Base-by-base conservation (phyloP, 768 basidiomycete genomes). In the Agaricus bisporus region DNA sequence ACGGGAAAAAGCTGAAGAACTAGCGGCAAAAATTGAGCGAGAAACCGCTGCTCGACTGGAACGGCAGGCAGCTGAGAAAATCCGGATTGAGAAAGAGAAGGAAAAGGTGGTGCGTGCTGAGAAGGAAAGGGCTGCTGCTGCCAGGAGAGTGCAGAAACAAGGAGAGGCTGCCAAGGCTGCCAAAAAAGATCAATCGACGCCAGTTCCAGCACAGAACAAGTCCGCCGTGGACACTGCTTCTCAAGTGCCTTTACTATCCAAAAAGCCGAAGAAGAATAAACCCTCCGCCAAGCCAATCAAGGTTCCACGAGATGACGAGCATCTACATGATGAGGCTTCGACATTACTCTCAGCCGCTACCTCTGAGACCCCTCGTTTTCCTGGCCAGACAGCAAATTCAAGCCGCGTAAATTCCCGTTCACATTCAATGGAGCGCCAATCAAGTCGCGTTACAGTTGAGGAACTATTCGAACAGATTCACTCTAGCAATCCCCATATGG, bases 231-330 rank as follows among this genome's bases (percentile, higher is more conserved):
- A 88, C 83, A 67, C 83, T 86, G 68, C 85, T 87, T 5, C 53
- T 3, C 89, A 90, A 61, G 82, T 81, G 10, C 88, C 89, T 15
- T 78, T 91, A 32, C 71, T 89, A 38, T 90, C 89, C 20, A 90
- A 85, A 66, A 84, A 88, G 68, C 86, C 89, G 5, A 91, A 90
- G 75, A 91, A 91, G 67, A 87, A 73, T 60, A 90, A 85, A 61
- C 85, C 86, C 0, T 59, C 75, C 41, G 55, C 79, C 48, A 86
- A 83, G 60, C 75, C 78, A 10, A 74, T 81, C 59, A 81, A 73
- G 56, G 73, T 81, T 37, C 47, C 63, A 2, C 86, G 80, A 64
- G 87, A 88, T 32, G 85, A 80, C 29, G 76, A 79, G 14, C 57
- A 65, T 14, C 55, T 60, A 22, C 52, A 60, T 1, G 78, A 79